Base-by-base conservation (phyloP, 1,139 yeast species). In the Geotrichum australiense region DNA sequence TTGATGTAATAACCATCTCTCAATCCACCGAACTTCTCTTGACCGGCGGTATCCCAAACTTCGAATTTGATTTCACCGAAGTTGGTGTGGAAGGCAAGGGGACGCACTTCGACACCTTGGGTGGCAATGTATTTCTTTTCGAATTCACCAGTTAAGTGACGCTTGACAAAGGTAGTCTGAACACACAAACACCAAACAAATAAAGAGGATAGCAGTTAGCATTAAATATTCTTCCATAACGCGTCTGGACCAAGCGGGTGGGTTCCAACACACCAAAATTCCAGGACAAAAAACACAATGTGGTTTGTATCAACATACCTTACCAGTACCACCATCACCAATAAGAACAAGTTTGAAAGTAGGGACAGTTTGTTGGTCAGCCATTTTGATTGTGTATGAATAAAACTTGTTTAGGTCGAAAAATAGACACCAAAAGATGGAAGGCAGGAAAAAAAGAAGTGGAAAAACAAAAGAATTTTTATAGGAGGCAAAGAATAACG, bases 291-390 rank as follows among this genome's bases (percentile, higher is more conserved):
- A 19, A 21, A 5, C 10, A 12, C 5, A n/a, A 10, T 7, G 1
- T 19, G 16, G 16, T 12, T n/a, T 16, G 20, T 19, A 24, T 16
- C 19, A 34, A 68, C 76, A 53, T 59, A 73, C 78, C 69, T 91
- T 89, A 74, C 97, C 97, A 69, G 98, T 91, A 80, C 99, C 99
- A 78, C 99, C 98, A 66, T 91, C 98, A 69, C 98, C 98, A 70
- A 91, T 97, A 63, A 91, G 81, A 61, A 66, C 99, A 68, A 93
- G 81, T 77, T 93, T 93, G 72, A 93, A 91, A 55, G 95, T 85
- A 61, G 98, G 97, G 69, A 87, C 94, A 74, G 84, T 87, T 70
- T 53, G 55, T 48, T 59, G 63, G 47, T 59, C 62, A 57, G 83
- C 78, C 80, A 74, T 75, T 52, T 43, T 55, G 35, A 25, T n/a